Base-by-base conservation (phyloP, 257 asterid species). In the Mentha longifolia region DNA sequence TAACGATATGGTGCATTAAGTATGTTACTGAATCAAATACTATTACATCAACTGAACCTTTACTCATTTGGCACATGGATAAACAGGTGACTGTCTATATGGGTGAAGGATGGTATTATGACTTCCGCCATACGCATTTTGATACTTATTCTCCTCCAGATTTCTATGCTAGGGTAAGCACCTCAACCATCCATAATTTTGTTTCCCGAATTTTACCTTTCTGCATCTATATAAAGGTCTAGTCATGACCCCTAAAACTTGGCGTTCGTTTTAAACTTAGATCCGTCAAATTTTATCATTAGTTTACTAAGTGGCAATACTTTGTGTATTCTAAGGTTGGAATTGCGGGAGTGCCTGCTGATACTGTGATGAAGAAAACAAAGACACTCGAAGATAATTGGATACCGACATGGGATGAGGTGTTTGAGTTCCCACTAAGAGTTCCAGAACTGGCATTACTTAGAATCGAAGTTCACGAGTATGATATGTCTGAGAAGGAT, bases 81-180 rank as follows among this genome's bases (percentile, higher is more conserved):
- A 51, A 77, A 54, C 85, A 92, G 98, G 98, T 92, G 74, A 88
- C 95, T 10, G 76, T 90, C 22, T 90, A 76, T 65, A 92, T 90
- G 98, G 98, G 98, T 41, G 98, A 90, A 77, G 97, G 98, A 79
- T 92, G 98, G 98, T 82, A 90, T 80, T 78, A 74, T 43, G 96
- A 88, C 81, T 92, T 92, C 73, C 70, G 66, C 22, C 97, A 83
- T 46, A 83, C 92, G 13, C 89, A 92, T 76, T 92, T 92, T 0
- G 98, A 92, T 75, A 69, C 77, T 11, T 92, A 84, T 72, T 92
- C 98, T 68, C 98, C 98, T 63, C 98, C 98, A 22, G 98, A 92
- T 81, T 92, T 92, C 79, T 92, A 92, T 79, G 83, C 91, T 50
- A 79, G 86, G 92, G 98, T 90, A 86, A 77, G 86, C 68, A 45